Evolutionary conservation across 805 yeast genomes (phyloP).

Genomic region (Starmera dryadoides): DNA sequence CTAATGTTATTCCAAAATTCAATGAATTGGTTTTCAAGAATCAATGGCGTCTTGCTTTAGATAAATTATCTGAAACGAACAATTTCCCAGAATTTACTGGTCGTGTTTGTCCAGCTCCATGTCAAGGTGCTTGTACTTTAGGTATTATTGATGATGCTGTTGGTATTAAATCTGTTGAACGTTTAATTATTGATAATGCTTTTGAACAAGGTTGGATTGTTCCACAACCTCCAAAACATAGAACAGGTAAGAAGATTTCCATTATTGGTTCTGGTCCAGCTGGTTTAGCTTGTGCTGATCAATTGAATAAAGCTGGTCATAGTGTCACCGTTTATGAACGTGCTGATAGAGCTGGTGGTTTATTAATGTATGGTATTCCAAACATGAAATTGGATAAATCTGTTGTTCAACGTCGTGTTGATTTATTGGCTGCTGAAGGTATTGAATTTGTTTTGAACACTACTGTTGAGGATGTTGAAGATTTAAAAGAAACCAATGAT

Average conservation of each 20-base stretch:
- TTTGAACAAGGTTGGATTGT: slow-evolving; percentile 95
- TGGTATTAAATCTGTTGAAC: slow-evolving; percentile 92
- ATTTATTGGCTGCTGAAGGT: slow-evolving; percentile 86
- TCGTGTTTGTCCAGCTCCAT: slow-evolving; percentile 98
- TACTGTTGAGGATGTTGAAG: slow-evolving; percentile 77
- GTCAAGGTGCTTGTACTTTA: slow-evolving; percentile 94
- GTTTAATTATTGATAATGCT: slow-evolving; percentile 93
- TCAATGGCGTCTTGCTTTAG: slow-evolving; percentile 91
- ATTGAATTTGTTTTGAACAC: slow-evolving; percentile 68
- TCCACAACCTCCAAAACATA: slow-evolving; percentile 67
- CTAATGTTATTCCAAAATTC: slow-evolving; percentile 97
- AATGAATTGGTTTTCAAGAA: slow-evolving; percentile 92
- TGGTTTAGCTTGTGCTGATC: slow-evolving; percentile 96
- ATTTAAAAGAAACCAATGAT: slow-evolving; percentile 56
- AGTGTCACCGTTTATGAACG: slow-evolving; percentile 87
- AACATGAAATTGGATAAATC: slow-evolving; percentile 96
- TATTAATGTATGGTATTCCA: slow-evolving; percentile 98
- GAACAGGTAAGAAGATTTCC: slow-evolving; percentile 85
- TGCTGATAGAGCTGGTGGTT: slow-evolving; percentile 93
- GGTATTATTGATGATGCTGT: slow-evolving; percentile 94
- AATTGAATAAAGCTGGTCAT: slow-evolving; percentile 94
- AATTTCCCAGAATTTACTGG: slow-evolving; percentile 99
- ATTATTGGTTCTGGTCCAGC: slow-evolving; percentile 96
- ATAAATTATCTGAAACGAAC: slow-evolving; percentile 88
- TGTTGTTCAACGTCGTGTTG: slow-evolving; percentile 88